phyloP scores from a whole-genome alignment of 179 eudicot species.

The Beta macrorhiza region DNA sequence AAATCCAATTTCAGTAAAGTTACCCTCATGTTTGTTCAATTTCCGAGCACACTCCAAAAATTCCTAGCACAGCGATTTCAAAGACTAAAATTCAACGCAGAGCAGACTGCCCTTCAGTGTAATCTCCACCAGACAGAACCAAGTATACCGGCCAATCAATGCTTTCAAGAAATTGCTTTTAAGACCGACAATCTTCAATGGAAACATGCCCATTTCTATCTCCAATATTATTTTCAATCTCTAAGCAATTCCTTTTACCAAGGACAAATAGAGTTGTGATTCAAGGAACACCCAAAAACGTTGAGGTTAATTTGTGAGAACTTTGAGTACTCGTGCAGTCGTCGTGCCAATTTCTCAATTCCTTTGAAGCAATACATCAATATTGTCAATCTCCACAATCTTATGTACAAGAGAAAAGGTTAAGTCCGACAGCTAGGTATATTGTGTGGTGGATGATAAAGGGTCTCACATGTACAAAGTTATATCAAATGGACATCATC shows the following conservation, averaged over 20 bases:
- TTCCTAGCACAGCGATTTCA: not conserved
- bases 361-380: not conserved
- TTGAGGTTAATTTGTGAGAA: not conserved
- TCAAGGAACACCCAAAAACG: not conserved
- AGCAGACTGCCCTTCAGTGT: not conserved
- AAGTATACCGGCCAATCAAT: not conserved
- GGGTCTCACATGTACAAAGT: not conserved
- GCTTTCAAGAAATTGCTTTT: no score
- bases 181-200: not conserved
- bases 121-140: not conserved
- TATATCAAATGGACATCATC: not conserved
- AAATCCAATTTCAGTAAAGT: not conserved
- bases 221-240: not conserved
- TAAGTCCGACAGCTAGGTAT: not conserved
- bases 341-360: not conserved
- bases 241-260: not conserved
- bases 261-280: not conserved
- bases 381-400: not conserved
- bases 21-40: not conserved
- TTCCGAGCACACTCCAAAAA: not conserved
- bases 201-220: not conserved
- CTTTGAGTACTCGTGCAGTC: not conserved
- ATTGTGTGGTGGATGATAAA: not conserved
- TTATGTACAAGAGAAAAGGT: not conserved
- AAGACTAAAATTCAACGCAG: not conserved